Conservation (phyloP, 176 grass and related monocot species). For the Oryza rufipogon region DNA sequence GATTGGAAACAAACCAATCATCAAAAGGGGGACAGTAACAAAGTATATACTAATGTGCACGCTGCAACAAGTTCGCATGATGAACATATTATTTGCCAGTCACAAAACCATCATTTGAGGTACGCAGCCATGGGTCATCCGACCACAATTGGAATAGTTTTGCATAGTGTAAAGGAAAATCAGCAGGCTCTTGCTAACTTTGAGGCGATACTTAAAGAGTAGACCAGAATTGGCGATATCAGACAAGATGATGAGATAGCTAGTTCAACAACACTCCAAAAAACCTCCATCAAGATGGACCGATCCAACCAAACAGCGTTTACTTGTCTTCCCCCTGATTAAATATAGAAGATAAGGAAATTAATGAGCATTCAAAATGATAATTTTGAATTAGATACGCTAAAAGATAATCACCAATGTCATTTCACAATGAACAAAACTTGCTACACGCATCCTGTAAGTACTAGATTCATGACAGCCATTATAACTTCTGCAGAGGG, state of each 20-base stretch:
- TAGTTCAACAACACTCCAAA: constrained; percentile 46
- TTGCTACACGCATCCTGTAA: not conserved
- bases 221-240: constrained; percentile 36
- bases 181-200: constrained; percentile 43
- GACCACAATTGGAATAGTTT: constrained; percentile 47
- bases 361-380: not conserved
- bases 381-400: not conserved
- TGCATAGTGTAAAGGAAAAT: constrained; percentile 43
- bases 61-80: constrained; percentile 32
- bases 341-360: not conserved
- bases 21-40: not conserved
- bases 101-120: constrained; percentile 30
- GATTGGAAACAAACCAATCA: not conserved
- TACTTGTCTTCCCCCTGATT: constrained; percentile 49
- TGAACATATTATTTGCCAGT: constrained; percentile 48
- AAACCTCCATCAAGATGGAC: constrained; percentile 45
- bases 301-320: not conserved
- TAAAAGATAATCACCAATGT: not conserved
- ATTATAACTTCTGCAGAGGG: not conserved
- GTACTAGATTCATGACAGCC: not conserved
- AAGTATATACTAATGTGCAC: not conserved
- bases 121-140: constrained; percentile 18
- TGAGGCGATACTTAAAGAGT: constrained; percentile 32
- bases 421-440: not conserved
- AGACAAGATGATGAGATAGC: constrained; percentile 22